Conservation (phyloP, 352 stramenopile species). For the Phytophthora chlamydospora region DNA sequence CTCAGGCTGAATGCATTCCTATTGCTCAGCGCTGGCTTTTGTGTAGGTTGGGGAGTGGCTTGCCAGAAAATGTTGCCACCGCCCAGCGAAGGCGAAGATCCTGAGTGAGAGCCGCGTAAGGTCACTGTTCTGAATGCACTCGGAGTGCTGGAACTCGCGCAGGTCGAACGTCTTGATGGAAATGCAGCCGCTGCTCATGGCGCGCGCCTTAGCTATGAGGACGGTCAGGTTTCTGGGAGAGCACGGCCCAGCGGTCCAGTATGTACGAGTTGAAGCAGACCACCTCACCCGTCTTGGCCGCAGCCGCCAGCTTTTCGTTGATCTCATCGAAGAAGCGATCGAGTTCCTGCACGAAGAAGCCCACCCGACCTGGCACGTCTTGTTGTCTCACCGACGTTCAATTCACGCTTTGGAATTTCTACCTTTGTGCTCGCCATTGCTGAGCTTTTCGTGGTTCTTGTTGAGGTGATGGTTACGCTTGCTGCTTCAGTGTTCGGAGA, state of each 20-base stretch:
- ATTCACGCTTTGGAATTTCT: conserved; percentile 99
- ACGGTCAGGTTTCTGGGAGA: conserved; percentile 90
- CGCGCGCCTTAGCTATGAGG: conserved; percentile 59
- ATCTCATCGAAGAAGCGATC: conserved; percentile 93
- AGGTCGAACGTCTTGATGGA: conserved; percentile 62
- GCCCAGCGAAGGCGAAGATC: conserved; percentile 98
- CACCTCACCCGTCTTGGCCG: conserved; percentile 55
- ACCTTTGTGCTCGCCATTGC: conserved; percentile 73
- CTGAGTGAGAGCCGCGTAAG: conserved; percentile 98
- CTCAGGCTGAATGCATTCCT: no score
- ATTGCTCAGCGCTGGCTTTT: no score
- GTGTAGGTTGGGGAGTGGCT: no score
- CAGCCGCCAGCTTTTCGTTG: conserved; percentile 87
- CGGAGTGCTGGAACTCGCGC: conserved; percentile 79
- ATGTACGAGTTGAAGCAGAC: conserved; percentile 96
- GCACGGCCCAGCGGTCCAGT: conserved; percentile 91
- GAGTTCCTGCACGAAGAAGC: conserved; percentile 83
- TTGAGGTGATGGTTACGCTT: conserved; percentile 23
- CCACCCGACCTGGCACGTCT: conserved; percentile 51
- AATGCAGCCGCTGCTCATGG: conserved; percentile 59
- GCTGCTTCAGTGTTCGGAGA: conserved; percentile 20
- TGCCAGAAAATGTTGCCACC: no score
- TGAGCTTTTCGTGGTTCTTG: conserved; percentile 27
- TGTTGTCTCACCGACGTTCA: conserved; percentile 92
- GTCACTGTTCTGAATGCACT: conserved; percentile 96